phyloP scores from a whole-genome alignment of 1,139 yeast genomes.

The Candida dubliniensis region DNA sequence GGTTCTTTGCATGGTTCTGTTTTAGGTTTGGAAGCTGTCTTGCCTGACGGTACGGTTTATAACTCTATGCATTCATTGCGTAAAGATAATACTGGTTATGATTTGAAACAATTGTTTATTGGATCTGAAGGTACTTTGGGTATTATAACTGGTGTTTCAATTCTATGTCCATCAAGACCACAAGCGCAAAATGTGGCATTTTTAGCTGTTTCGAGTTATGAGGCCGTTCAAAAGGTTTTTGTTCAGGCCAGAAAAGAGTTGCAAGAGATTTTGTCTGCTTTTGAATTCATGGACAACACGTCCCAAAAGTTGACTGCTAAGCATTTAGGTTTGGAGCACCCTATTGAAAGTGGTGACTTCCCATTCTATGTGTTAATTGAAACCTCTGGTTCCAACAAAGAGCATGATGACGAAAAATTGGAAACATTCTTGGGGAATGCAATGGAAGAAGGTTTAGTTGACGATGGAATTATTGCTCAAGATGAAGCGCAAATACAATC shows the following conservation, averaged over 20 bases:
- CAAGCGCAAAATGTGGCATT: constrained; percentile 85
- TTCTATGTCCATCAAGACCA: constrained; percentile 91
- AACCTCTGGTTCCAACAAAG: constrained; percentile 90
- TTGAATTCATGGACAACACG: constrained; percentile 87
- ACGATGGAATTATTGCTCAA: constrained; percentile 94
- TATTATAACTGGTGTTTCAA: constrained; percentile 84
- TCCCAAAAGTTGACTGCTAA: constrained; percentile 67
- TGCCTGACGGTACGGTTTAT: constrained; percentile 84
- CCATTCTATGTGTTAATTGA: constrained; percentile 91
- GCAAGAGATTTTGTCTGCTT: constrained; percentile 86
- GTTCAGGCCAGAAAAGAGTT: constrained; percentile 76
- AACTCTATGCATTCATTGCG: constrained; percentile 80
- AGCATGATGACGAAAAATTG: constrained; percentile 75
- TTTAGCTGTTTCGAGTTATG: constrained; percentile 78
- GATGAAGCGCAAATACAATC: constrained; percentile 83
- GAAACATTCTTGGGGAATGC: constrained; percentile 79
- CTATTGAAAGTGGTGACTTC: constrained; percentile 70
- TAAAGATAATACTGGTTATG: constrained; percentile 94
- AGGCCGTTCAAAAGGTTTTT: constrained; percentile 79
- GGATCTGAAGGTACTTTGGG: constrained; percentile 95
- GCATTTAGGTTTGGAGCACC: constrained; percentile 61
- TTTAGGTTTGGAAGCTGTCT: constrained; percentile 85
- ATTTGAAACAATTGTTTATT: constrained; percentile 85
- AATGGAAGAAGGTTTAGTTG: constrained; percentile 80
- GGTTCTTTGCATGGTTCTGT: constrained; percentile 94